Evolutionary conservation across 345 rosid genomes (phyloP), one percentile per base, ranked within the genome.

Genomic region (Salix caprea): DNA sequence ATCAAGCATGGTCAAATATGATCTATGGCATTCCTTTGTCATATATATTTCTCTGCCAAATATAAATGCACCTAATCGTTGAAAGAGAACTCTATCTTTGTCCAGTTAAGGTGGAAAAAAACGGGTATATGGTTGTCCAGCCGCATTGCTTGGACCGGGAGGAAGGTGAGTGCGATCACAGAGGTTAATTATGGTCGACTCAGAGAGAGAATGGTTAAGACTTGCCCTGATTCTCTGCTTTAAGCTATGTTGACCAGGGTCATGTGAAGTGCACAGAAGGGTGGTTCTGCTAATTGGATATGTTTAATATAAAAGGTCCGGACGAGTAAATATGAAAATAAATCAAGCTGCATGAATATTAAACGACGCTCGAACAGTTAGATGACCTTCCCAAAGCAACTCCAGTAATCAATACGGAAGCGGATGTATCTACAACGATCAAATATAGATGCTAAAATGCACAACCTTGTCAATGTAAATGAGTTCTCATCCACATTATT

Each of bases 401-500:
- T 46, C 52, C 52, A 46, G 16, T 46, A 14, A 46, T 46, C 6
- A 13, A 18, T 46, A 4, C 6, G 18, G 18, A 46, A 46, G 14
- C 6, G 52, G 52, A 46, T 3, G 18, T 15, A 15, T 46, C 52
- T 46, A 46, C 52, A 46, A 46, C 6, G 18, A 46, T 46, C 52
- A 46, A 46, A 46, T 46, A 46, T 46, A 46, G 46, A 42, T 2
- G 1, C 18, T 12, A 32, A n/a, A 66, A 52, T 46, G 61, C 69
- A 62, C n/a, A 76, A 67, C 34, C 65, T 34, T 32, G 23, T 52
- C 74, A 68, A 65, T 39, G 69, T 15, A 3, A 73, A 19, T 23
- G n/a, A 69, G 54, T 30, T 67, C 74, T 39, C 21, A 40, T 67
- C 68, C 32, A 56, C 23, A 36, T 65, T 66, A 73, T 64, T 80